Evolutionary conservation across 2,329 filamentous ascomycete species (phyloP), one percentile per base, ranked within the genome.

Genomic region (Apiospora malaysiana): DNA sequence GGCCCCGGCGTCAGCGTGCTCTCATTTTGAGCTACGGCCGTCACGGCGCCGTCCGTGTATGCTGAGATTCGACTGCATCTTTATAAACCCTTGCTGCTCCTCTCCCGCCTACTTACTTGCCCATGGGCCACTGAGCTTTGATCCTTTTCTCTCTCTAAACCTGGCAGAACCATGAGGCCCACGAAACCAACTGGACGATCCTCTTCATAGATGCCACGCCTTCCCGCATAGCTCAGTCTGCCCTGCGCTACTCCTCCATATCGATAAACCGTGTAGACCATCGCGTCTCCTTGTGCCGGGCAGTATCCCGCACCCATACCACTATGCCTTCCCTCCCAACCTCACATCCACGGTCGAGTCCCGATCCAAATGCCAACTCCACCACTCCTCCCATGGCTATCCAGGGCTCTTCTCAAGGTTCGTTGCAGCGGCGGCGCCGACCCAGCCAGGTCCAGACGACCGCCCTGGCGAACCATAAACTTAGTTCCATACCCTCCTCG

Each of bases 361-460:
- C 77, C 71, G 77, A 78, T 37, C 72, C 75, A 66, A 76, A 75
- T 74, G 74, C 78, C 70, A 75, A 78, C 65, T 73, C 76, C 70
- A 77, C 74, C 70, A 79, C 82, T 74, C 77, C 80, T 75, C 78
- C 78, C 77, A 85, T 87, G 83, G 79, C 83, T 74, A 79, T 82
- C 70, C 81, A 84, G 70, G 77, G 82, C 56, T 74, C 79, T 74
- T 79, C 82, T 70, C 81, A 84, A 70, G 78, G 82, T 51, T 75
- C 79, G 67, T 81, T 82, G 70, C 75, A 81, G 69, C 81, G 83
- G 74, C 83, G 82, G 71, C 77, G 82, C 71, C 83, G 85, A 78
- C 85, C 85, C 66, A 81, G 81, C 75, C 82, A 83, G 72, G 83
- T 88, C 70, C 85, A 87, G 75, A 87, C 86, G 70, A 82, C 80